A percentile compares a stretch with the other conserved stretches of the same genome.
Evolutionary conservation across 345 rosid genomes (phyloP).

Genomic region (Viola odorata): DNA sequence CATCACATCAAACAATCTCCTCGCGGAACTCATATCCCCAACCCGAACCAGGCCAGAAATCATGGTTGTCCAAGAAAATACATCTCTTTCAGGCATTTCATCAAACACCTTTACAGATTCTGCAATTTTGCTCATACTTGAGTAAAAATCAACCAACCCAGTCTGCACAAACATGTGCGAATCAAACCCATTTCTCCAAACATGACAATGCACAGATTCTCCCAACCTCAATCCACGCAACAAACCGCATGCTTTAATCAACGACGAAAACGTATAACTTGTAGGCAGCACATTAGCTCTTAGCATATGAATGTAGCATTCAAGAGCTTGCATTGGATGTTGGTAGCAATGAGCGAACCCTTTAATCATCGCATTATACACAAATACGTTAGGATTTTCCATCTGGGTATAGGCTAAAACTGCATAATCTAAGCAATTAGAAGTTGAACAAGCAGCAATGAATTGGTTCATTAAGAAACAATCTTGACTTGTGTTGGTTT

Average conservation of each 20-base stretch:
- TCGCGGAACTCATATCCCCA: constrained; percentile 43
- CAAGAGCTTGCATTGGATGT: constrained; percentile 39
- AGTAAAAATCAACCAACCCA: constrained; percentile 56
- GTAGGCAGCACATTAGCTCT: constrained; percentile 49
- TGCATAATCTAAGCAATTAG: constrained; percentile 33
- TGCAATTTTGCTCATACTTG: constrained; percentile 24
- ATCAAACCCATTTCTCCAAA: constrained; percentile 55
- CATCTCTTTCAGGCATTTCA: constrained; percentile 68
- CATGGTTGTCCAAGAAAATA: constrained; percentile 52
- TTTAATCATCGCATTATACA: constrained; percentile 62
- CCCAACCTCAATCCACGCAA: constrained; percentile 31
- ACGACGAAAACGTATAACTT: constrained; percentile 58
- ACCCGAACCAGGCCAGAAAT: constrained; percentile 33
- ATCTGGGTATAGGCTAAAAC: constrained; percentile 42
- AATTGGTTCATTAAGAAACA: constrained; percentile 59
- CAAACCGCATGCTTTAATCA: constrained; percentile 52
- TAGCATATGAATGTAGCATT: constrained; percentile 37
- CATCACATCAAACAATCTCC: constrained; percentile 48
- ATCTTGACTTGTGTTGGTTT: constrained; percentile 47
- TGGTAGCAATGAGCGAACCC: constrained; percentile 34
- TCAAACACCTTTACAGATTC: constrained; percentile 59
- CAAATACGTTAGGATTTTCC: constrained; percentile 53
- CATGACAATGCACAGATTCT: constrained; percentile 49
- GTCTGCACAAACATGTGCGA: constrained; percentile 64
- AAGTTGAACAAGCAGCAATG: constrained; percentile 40